Evolutionary conservation across 495 filamentous ascomycete species (phyloP), one percentile per base, ranked within the genome.

Genomic region (Xylona heveae): DNA sequence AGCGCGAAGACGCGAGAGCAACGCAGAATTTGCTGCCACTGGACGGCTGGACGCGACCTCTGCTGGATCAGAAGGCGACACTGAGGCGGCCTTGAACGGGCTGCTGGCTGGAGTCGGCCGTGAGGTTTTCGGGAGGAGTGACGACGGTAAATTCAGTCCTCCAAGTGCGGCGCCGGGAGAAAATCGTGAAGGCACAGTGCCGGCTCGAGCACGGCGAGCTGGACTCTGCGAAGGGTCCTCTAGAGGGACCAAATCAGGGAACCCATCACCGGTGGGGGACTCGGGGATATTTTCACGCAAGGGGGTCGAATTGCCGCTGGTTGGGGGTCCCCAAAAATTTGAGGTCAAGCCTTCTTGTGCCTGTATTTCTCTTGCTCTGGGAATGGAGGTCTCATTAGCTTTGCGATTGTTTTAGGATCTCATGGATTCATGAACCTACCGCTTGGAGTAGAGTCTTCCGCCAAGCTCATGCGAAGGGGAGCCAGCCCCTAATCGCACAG

Each of bases 271-370:
- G 33, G 77, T 82, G n/a, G 74, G 74, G 6, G 83, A 91, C 57
- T 97, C 88, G 40, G 88, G 90, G 32, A 94, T 92, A 34, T 88
- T 92, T 55, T 95, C 88, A 38, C 88, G 78, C 35, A 97, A 65
- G 38, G 88, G 90, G 14, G 88, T 95, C 28, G 88, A 92, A 57
- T 90, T 76, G 34, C 82, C 84, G 49, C 83, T 91, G 20, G 90
- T 85, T 33, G 88, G 88, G 24, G 88, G 84, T 19, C 82, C 85
- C 88, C 90, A 95, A 18, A 84, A 70, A 49, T 78, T 81, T 31
- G 80, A 64, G 40, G 74, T 71, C 38, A 90, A 52, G 25, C 83
- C 84, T 62, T 95, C 90, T 56, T 95, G 83, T 23, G 83, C 83
- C 57, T 95, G 90, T 39, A 95, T 93, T 49, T 97, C 88, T 52